Evolutionary conservation across 306 rosid genomes (phyloP).

Genomic region (Glycine tomentella): DNA sequence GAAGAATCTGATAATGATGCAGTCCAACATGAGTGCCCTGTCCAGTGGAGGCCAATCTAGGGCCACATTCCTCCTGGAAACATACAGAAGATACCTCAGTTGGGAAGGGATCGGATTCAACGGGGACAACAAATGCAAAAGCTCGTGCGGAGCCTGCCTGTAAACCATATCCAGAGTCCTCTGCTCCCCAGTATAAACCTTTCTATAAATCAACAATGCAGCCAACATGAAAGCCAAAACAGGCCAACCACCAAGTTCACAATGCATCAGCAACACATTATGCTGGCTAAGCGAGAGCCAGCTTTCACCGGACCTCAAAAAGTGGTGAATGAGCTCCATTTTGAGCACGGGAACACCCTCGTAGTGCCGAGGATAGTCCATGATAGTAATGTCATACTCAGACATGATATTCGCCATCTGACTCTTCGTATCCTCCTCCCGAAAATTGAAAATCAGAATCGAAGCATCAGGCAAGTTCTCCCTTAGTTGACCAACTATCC

Average conservation of each 20-base stretch:
- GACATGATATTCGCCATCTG: conserved; percentile 67
- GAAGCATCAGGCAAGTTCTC: conserved; percentile 77
- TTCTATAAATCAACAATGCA: conserved; percentile 79
- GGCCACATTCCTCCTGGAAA: conserved; percentile 88
- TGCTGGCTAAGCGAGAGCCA: conserved; percentile 89
- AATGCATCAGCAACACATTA: conserved; percentile 87
- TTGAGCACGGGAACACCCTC: conserved; percentile 84
- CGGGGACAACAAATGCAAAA: conserved; percentile 75
- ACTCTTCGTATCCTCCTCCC: conserved; percentile 63
- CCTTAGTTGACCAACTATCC: conserved; percentile 67
- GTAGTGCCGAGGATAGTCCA: conserved; percentile 92
- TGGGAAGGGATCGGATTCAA: conserved; percentile 92
- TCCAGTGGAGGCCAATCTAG: conserved; percentile 94
- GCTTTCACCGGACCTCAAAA: conserved; percentile 88
- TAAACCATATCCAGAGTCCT: conserved; percentile 91
- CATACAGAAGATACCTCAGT: conserved; percentile 84
- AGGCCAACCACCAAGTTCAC: conserved; percentile 95
- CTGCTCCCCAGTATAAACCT: conserved; percentile 81
- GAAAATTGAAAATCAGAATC: conserved; percentile 83
- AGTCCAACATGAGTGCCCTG: conserved; percentile 87
- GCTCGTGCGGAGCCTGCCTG: conserved; percentile 85
- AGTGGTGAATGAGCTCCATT: conserved; percentile 90
- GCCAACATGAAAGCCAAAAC: conserved; percentile 93
- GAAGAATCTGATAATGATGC: conserved; percentile 79
- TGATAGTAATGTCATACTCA: conserved; percentile 82